These are phyloP conservation scores for Circinella umbellata DNA, from an alignment of 371 early-diverging fungal species.

Conservation along the genomic window DNA sequence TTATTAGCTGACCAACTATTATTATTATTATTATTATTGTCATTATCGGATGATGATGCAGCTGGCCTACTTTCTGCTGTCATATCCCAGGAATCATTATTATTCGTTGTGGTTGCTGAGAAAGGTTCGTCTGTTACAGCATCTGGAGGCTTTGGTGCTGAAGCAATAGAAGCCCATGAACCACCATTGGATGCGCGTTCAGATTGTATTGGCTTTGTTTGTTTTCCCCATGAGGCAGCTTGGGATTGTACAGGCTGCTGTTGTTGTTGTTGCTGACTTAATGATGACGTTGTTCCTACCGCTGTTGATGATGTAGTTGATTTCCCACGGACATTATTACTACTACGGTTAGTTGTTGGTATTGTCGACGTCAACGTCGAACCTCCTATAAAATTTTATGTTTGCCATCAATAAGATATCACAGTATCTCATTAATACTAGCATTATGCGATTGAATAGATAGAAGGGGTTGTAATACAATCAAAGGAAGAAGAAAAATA, in stretches of 20 bases:
- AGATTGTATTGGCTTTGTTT: slow-evolving; percentile 24
- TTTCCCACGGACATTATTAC: slow-evolving; percentile 34
- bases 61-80: slow-evolving; percentile 24
- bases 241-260: slow-evolving; percentile 19
- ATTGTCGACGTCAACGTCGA: slow-evolving; percentile 29
- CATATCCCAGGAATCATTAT: slow-evolving; percentile 24
- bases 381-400: slow-evolving; percentile 20
- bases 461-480: too few species aligned
- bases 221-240: slow-evolving; percentile 24
- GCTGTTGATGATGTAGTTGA: slow-evolving; percentile 13
- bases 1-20: slow-evolving; percentile 10
- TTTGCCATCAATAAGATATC: slow-evolving; percentile 2
- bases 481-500: too few species aligned
- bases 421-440: neutral
- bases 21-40: neutral
- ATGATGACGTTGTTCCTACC: too few species aligned
- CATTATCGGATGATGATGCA: neutral
- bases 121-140: slow-evolving; percentile 3
- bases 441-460: too few species aligned
- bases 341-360: too few species aligned
- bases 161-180: slow-evolving; percentile 52
- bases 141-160: slow-evolving; percentile 27
- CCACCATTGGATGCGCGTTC: slow-evolving; percentile 21
- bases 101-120: neutral
- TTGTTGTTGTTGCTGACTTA: slow-evolving; percentile 5